Conservation (phyloP, 129 eudicot genomes). For the Flaveria sonorensis region DNA sequence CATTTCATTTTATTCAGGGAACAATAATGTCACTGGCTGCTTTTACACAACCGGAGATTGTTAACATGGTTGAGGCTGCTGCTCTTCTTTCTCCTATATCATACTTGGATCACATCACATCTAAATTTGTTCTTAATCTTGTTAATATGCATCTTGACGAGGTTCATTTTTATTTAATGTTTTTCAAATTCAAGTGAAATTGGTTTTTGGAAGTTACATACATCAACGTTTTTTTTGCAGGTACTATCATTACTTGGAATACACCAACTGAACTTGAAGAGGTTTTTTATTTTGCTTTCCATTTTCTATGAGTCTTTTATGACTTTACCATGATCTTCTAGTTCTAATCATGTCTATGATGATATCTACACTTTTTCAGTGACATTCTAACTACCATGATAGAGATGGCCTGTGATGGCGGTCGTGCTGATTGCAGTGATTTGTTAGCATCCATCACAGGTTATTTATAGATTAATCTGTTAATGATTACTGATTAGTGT, state of each 20-base stretch:
- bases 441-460: constrained; percentile 80
- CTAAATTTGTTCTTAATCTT: constrained; percentile 71
- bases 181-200: constrained; percentile 1
- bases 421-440: constrained; percentile 66
- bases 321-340: constrained; percentile 18
- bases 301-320: background rate
- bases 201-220: constrained; percentile 28
- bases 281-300: constrained; percentile 43
- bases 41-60: constrained; percentile 80
- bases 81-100: constrained; percentile 97
- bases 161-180: constrained; percentile 40
- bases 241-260: constrained; percentile 72
- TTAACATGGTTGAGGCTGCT: constrained; percentile 79
- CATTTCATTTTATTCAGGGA: constrained; percentile 51
- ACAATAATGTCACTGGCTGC: constrained; percentile 97
- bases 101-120: constrained; percentile 80
- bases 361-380: constrained; percentile 44
- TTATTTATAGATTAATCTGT: constrained; percentile 17
- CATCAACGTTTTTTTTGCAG: constrained; percentile 37
- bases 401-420: constrained; percentile 74
- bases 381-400: constrained; percentile 56
- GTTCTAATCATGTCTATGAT: constrained; percentile 15
- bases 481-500: background rate
- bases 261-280: constrained; percentile 87
- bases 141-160: constrained; percentile 74